Percentiles rank a stretch among this genome's conserved stretches.
phyloP scores from a whole-genome alignment of 495 filamentous ascomycete species.

The Aspergillus haitiensis region DNA sequence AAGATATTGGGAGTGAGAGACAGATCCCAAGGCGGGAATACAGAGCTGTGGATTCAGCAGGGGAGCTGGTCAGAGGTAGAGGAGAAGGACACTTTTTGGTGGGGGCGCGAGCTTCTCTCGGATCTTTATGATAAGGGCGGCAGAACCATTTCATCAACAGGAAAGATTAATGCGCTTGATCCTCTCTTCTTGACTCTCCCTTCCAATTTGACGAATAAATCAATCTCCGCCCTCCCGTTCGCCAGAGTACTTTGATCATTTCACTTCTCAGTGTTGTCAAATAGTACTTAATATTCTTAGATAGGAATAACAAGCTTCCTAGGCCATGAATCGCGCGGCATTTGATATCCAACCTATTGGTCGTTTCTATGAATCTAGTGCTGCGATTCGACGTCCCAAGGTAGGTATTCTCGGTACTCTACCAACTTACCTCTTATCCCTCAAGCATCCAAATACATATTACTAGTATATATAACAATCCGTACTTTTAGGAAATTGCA shows the following conservation, averaged over 20 bases:
- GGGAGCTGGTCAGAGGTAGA: slow-evolving; percentile 1
- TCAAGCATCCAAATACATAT: background rate
- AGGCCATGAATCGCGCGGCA: slow-evolving; percentile 33
- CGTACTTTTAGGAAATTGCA: slow-evolving; percentile 66
- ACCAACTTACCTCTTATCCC: no score
- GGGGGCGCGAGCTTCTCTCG: slow-evolving; percentile 13
- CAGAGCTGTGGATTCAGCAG: background rate
- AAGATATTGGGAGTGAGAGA: background rate
- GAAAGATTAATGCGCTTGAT: background rate
- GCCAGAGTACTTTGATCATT: background rate
- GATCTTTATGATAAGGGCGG: slow-evolving; percentile 18
- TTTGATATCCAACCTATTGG: slow-evolving; percentile 65
- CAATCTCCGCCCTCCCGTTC: background rate
- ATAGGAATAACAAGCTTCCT: background rate
- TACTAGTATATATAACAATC: background rate
- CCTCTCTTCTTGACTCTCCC: background rate
- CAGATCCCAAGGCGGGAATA: background rate
- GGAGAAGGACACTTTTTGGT: slow-evolving; percentile 17
- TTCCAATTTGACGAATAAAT: background rate
- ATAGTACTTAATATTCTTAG: background rate
- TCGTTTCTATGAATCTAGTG: slow-evolving; percentile 60
- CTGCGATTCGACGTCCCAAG: slow-evolving; percentile 66
- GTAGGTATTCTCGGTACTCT: slow-evolving; percentile 39
- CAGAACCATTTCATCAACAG: slow-evolving; percentile 1
- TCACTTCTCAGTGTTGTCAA: no score